Percentiles rank a stretch among this genome's conserved stretches.
phyloP scores from a whole-genome alignment of 805 yeast genomes.

The Ogataea trehalophila region DNA sequence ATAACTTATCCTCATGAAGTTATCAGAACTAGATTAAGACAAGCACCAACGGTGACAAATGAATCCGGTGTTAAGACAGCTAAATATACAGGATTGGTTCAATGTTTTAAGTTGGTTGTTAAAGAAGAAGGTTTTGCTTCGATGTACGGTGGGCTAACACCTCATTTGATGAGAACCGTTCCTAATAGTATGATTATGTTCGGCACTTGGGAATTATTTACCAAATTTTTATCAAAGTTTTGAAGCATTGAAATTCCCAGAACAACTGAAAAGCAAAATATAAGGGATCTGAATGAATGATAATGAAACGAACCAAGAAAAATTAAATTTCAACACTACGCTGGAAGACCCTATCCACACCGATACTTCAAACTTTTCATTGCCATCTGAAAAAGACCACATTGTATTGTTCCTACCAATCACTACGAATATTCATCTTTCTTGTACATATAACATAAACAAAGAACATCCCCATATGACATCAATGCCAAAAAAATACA shows the following conservation, averaged over 20 bases:
- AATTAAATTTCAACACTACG: too few species aligned
- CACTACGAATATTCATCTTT: too few species aligned
- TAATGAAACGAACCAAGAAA: too few species aligned
- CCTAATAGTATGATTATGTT: slow-evolving; percentile 98
- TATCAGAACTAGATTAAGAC: slow-evolving; percentile 90
- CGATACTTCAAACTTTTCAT: too few species aligned
- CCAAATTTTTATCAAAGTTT: slow-evolving; percentile 43
- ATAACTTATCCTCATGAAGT: slow-evolving; percentile 97
- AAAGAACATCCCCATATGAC: too few species aligned
- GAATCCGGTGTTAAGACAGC: slow-evolving; percentile 46
- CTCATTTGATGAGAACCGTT: slow-evolving; percentile 93
- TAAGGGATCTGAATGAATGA: too few species aligned
- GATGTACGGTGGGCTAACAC: slow-evolving; percentile 97
- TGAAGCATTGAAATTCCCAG: slow-evolving; percentile 1
- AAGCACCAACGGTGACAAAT: slow-evolving; percentile 72
- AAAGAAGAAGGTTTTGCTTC: slow-evolving; percentile 90
- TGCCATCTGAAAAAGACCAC: too few species aligned
- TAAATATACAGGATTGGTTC: slow-evolving; percentile 85
- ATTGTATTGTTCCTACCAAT: too few species aligned
- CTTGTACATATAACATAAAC: too few species aligned
- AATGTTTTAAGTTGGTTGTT: slow-evolving; percentile 78
- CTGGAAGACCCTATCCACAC: too few species aligned
- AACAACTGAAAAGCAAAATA: too few species aligned
- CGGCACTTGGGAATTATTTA: slow-evolving; percentile 95
- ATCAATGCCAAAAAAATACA: too few species aligned